Percentiles rank a stretch among this genome's conserved stretches.
Evolutionary conservation across 495 filamentous ascomycete genomes (phyloP).

Genomic region (Ramalina peruviana): DNA sequence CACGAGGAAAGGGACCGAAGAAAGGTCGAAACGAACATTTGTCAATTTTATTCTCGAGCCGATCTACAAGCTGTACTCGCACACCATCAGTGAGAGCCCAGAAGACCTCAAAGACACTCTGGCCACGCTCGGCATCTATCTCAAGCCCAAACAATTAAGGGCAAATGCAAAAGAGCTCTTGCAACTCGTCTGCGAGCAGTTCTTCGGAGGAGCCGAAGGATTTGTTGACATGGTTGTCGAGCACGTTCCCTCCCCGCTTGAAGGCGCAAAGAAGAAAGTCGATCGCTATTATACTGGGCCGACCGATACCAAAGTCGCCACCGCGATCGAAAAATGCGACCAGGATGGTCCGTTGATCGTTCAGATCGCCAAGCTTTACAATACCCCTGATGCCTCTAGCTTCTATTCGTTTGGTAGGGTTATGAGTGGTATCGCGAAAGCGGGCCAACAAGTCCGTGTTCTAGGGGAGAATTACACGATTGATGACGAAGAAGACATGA

Average conservation of each 20-base stretch:
- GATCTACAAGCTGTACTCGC: conserved; percentile 94
- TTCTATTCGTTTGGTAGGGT: conserved; percentile 87
- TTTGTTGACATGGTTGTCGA: conserved; percentile 93
- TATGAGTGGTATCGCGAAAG: conserved; percentile 80
- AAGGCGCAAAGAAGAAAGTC: conserved; percentile 61
- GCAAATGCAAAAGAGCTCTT: conserved; percentile 79
- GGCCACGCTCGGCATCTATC: conserved; percentile 59
- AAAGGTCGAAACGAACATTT: conserved; percentile 70
- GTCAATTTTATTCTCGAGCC: conserved; percentile 92
- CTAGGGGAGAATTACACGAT: conserved; percentile 91
- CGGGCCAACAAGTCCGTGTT: conserved; percentile 73
- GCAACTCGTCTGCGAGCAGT: conserved; percentile 82
- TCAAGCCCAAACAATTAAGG: conserved; percentile 88
- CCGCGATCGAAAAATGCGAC: conserved; percentile 68
- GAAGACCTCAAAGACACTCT: conserved; percentile 74
- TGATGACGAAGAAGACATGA: conserved; percentile 98
- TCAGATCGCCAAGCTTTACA: conserved; percentile 87
- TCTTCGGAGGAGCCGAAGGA: conserved; percentile 78
- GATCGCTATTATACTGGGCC: conserved; percentile 89
- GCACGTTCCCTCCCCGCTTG: conserved; percentile 77
- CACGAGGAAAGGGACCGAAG: conserved; percentile 71
- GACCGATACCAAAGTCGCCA: conserved; percentile 71
- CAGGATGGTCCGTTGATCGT: conserved; percentile 82
- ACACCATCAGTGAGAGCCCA: conserved; percentile 84
- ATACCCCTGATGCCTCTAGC: conserved; percentile 67